These are phyloP conservation scores for Globisporangium nagaii DNA, from an alignment of 352 stramenopile genomes.

Conservation along the genomic window DNA sequence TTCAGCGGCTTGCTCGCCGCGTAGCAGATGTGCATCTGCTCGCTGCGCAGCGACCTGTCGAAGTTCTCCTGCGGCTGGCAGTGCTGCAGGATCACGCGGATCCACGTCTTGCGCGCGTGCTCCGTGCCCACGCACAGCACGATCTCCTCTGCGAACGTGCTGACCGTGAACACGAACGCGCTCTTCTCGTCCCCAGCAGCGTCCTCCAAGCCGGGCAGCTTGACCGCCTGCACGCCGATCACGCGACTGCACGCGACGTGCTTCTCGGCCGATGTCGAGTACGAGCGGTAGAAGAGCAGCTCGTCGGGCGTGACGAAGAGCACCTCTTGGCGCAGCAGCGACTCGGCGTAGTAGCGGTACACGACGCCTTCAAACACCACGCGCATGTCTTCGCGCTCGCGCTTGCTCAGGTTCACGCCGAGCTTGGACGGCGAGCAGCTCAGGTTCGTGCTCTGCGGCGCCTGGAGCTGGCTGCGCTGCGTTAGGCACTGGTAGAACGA, in stretches of 20 bases:
- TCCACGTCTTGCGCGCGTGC: slow-evolving; percentile 57
- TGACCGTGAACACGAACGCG: slow-evolving; percentile 63
- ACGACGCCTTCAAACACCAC: slow-evolving; percentile 65
- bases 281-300: slow-evolving; percentile 68
- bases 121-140: slow-evolving; percentile 60
- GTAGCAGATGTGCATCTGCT: slow-evolving; percentile 21
- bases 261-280: slow-evolving; percentile 51
- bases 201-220: slow-evolving; percentile 18
- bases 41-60: slow-evolving; percentile 18
- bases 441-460: slow-evolving; percentile 26
- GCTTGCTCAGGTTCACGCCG: slow-evolving; percentile 59
- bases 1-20: slow-evolving; percentile 23
- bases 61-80: slow-evolving; percentile 44
- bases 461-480: slow-evolving; percentile 41
- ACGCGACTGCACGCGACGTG: slow-evolving; percentile 34
- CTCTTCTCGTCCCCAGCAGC: slow-evolving; percentile 14
- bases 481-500: slow-evolving; percentile 57
- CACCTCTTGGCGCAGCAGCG: slow-evolving; percentile 69
- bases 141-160: slow-evolving; percentile 70
- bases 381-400: slow-evolving; percentile 46
- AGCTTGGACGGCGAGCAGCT: slow-evolving; percentile 48
- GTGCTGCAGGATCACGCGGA: slow-evolving; percentile 57
- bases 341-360: slow-evolving; percentile 58
- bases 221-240: slow-evolving; percentile 39
- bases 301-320: slow-evolving; percentile 51